Conservation (phyloP, 768 basidiomycete genomes). For the Daedaleopsis nitida region DNA sequence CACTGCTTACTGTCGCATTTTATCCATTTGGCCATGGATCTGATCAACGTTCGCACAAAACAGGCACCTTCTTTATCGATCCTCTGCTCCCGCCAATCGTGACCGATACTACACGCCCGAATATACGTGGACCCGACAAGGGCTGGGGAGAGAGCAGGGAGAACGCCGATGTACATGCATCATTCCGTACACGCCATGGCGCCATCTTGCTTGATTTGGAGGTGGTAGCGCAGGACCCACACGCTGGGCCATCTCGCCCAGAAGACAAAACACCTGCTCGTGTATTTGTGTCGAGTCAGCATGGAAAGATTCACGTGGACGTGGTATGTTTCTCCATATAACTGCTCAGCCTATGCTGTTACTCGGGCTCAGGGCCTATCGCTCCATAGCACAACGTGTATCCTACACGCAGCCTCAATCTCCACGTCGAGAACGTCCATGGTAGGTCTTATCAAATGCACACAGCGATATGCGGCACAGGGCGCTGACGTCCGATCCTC, state of each 20-base stretch:
- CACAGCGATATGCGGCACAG: too few species aligned
- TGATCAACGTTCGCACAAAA: not conserved
- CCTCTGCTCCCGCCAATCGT: slow-evolving; percentile 8
- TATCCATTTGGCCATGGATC: too few species aligned
- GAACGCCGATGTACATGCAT: slow-evolving; percentile 21
- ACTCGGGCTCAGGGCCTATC: not conserved
- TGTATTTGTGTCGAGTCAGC: slow-evolving; percentile 19
- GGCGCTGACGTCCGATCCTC: not conserved
- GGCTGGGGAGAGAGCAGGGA: slow-evolving; percentile 4
- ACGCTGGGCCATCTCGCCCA: not conserved
- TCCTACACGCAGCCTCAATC: slow-evolving; percentile 14
- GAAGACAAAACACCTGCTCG: slow-evolving; percentile 9
- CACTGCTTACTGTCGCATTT: not conserved
- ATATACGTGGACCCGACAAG: not conserved
- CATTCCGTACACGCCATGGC: slow-evolving; percentile 28
- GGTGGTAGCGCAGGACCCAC: slow-evolving; percentile 10
- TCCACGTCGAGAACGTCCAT: slow-evolving; percentile 13
- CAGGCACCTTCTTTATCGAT: slow-evolving; percentile 23
- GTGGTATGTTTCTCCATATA: slow-evolving; percentile 23
- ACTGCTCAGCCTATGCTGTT: not conserved
- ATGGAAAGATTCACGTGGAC: slow-evolving; percentile 26
- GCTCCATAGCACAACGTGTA: slow-evolving; percentile 7
- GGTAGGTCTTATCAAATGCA: not conserved
- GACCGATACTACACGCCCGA: not conserved
- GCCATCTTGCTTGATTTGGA: slow-evolving; percentile 26